These are phyloP conservation scores for Yamadazyma phyllophila DNA, from an alignment of 805 yeast genomes.

Conservation along the genomic window DNA sequence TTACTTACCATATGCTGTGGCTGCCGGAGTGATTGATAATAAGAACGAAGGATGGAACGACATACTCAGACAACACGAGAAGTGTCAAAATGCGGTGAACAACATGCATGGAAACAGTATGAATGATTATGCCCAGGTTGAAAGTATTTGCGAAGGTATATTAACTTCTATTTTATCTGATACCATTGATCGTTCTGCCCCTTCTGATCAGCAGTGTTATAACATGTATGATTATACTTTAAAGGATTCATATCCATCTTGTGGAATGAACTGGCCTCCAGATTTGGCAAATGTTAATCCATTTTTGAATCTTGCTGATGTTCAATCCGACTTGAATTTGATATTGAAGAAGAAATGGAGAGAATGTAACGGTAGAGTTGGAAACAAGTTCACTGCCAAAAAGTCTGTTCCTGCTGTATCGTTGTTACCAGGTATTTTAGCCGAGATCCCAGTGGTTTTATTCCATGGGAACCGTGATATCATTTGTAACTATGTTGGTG, in stretches of 20 bases:
- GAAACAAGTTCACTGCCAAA: slow-evolving; percentile 47
- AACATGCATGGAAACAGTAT: slow-evolving; percentile 16
- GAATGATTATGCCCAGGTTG: slow-evolving; percentile 22
- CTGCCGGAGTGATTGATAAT: slow-evolving; percentile 52
- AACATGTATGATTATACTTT: slow-evolving; percentile 82
- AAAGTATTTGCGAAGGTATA: slow-evolving; percentile 48
- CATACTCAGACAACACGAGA: slow-evolving; percentile 51
- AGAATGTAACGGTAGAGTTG: slow-evolving; percentile 73
- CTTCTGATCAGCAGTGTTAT: slow-evolving; percentile 53
- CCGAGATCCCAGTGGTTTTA: slow-evolving; percentile 59
- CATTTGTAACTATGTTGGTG: slow-evolving; percentile 81
- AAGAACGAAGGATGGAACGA: slow-evolving; percentile 37
- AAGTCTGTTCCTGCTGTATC: slow-evolving; percentile 59
- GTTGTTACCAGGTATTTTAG: slow-evolving; percentile 64
- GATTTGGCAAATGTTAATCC: slow-evolving; percentile 48
- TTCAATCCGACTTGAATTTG: slow-evolving; percentile 51
- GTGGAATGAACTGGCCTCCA: slow-evolving; percentile 93
- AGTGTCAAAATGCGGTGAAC: slow-evolving; percentile 56
- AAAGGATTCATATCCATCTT: slow-evolving; percentile 72
- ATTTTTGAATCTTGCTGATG: slow-evolving; percentile 48
- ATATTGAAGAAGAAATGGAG: slow-evolving; percentile 51
- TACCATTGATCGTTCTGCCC: slow-evolving; percentile 25
- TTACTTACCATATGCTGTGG: slow-evolving; percentile 66
- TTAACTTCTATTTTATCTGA: slow-evolving; percentile 35
- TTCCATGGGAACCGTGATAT: slow-evolving; percentile 88